Base-by-base conservation (phyloP, 1,284 basidiomycete species). In the Phylloboletellus chloephorus region DNA sequence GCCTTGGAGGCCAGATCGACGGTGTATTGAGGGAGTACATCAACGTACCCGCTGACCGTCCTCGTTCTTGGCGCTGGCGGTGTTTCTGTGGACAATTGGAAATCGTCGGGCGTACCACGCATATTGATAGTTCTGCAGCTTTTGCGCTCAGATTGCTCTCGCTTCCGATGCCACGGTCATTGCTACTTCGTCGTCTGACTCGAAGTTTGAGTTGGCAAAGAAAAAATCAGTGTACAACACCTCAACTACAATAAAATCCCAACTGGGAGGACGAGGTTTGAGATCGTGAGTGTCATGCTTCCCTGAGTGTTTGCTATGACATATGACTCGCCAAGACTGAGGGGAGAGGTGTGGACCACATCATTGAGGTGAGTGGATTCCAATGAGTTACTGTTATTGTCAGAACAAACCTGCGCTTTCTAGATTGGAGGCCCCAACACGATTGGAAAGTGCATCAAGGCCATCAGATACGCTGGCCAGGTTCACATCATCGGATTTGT, bases 31-130 rank as follows among this genome's bases (percentile, higher is more conserved):
- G 71, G 2, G 67, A 80, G 52, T 81, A 78, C 44, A 66, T 66
- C 39, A 64, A 61, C 1, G 68, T 77, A 39, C 67, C 67, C 5
- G 66, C 65, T 4, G 56, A 70, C 33, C n/a, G 71, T 79, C 23
- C 64, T 81, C 12, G 66, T 75, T 8, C 64, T 74, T 15, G 78
- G 78, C 6, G 79, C 76, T 1, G 79, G 78, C 4, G 78, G 77
- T 25, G 77, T 79, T 11, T 76, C 74, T 2, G 68, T 74, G 71
- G 73, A 43, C 19, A 5, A 12, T 16, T 15, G 7, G n/a, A n/a
- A 5, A n/a, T 8, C 2, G 4, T 31, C 10, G 5, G 13, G 11
- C 28, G 1, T 25, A 4, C 1, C 3, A 20, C 9, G 10, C 19
- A 7, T 11, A 13, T 12, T 4, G 9, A 44, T 15, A 28, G 32